These are phyloP conservation scores for Curvularia lunata DNA, from an alignment of 2,329 filamentous ascomycete species.

Conservation along the genomic window DNA sequence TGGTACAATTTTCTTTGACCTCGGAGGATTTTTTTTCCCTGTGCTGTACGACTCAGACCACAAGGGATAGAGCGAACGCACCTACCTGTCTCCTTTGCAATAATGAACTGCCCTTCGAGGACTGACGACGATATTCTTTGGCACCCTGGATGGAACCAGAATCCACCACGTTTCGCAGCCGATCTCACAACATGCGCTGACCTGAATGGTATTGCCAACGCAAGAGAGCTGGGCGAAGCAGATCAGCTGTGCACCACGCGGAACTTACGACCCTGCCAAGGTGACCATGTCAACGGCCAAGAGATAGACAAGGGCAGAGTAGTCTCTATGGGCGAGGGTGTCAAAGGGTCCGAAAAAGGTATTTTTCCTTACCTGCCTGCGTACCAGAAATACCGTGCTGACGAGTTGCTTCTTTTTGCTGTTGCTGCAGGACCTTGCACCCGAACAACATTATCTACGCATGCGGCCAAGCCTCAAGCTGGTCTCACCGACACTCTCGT, in stretches of 20 bases:
- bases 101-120: conserved; percentile 43
- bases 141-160: conserved; percentile 42
- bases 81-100: conserved; percentile 1
- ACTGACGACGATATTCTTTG: conserved; percentile 35
- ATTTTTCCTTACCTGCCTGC: neutral
- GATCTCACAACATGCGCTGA: conserved; percentile 42
- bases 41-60: neutral
- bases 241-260: conserved; percentile 23
- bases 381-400: conserved; percentile 8
- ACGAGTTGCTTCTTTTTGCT: conserved; percentile 10
- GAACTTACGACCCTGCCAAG: conserved; percentile 20
- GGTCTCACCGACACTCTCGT: conserved; percentile 17
- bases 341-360: conserved; percentile 33
- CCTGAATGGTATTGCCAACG: conserved; percentile 40
- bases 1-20: neutral
- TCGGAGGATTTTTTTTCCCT: neutral
- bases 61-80: neutral
- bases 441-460: conserved; percentile 33
- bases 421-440: conserved; percentile 35
- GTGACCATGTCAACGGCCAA: conserved; percentile 24
- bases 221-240: conserved; percentile 38
- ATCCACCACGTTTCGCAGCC: conserved; percentile 38
- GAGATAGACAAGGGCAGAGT: conserved; percentile 27
- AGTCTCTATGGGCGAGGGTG: conserved; percentile 31
- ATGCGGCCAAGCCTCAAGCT: conserved; percentile 28